A percentile compares a stretch with the other conserved stretches of the same genome.
phyloP scores from a whole-genome alignment of 768 basidiomycete species.

The Rubroboletus pulcherrimus region DNA sequence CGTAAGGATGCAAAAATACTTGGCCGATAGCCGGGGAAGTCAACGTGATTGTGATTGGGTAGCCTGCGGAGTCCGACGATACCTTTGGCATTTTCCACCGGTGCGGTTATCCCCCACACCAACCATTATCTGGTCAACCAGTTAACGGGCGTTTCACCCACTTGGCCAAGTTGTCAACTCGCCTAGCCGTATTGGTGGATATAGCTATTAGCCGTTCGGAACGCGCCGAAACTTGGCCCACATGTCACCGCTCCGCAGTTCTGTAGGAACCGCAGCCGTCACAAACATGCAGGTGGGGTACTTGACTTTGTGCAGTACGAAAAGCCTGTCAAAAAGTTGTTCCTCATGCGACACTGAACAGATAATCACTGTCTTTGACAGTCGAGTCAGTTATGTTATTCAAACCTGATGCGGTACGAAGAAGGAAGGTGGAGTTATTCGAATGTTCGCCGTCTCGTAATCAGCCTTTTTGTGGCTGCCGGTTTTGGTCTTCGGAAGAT shows the following conservation, averaged over 20 bases:
- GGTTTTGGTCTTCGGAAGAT: too few relatives aligned
- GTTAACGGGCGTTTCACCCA: not conserved
- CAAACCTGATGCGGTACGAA: not conserved
- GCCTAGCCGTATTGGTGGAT: not conserved
- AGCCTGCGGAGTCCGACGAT: not conserved
- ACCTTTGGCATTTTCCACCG: not conserved
- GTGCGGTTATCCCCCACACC: not conserved
- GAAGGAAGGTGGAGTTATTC: not conserved
- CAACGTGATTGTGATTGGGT: not conserved
- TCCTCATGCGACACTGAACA: not conserved
- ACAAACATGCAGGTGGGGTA: too few relatives aligned
- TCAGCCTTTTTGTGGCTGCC: too few relatives aligned
- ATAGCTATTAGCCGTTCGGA: not conserved
- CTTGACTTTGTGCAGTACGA: not conserved
- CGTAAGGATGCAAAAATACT: not conserved
- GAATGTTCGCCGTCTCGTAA: not conserved
- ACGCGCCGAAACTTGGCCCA: not conserved
- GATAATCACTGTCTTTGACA: not conserved
- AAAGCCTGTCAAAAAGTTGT: not conserved
- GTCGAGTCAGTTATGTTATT: not conserved
- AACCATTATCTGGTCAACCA: not conserved
- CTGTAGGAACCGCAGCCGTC: not conserved
- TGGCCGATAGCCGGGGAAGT: not conserved
- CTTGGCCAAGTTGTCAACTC: not conserved
- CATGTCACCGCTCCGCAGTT: not conserved